phyloP scores from a whole-genome alignment of 805 yeast species.

The Millerozyma acaciae region DNA sequence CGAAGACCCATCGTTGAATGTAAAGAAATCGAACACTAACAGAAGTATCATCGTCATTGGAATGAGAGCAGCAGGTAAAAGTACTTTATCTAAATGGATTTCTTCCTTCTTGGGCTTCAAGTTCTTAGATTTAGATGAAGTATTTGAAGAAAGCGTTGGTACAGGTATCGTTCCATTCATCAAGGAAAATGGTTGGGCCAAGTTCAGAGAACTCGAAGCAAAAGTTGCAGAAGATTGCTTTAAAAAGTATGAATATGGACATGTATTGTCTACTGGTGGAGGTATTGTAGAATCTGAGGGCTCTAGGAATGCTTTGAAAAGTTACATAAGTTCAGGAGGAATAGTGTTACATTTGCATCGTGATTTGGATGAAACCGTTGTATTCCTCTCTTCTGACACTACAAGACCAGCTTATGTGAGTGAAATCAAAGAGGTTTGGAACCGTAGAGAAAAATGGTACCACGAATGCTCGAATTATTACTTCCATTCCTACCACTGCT shows the following conservation, averaged over 20 bases:
- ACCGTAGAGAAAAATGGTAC: slow-evolving; percentile 75
- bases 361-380: slow-evolving; percentile 73
- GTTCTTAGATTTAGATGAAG: slow-evolving; percentile 72
- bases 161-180: slow-evolving; percentile 58
- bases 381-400: slow-evolving; percentile 70
- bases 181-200: slow-evolving; percentile 77
- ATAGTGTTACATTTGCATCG: slow-evolving; percentile 89
- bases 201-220: slow-evolving; percentile 68
- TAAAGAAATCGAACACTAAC: slow-evolving; percentile 32
- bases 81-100: slow-evolving; percentile 79
- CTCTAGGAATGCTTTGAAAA: slow-evolving; percentile 62
- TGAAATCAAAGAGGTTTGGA: slow-evolving; percentile 82
- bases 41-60: slow-evolving; percentile 80
- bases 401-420: slow-evolving; percentile 83
- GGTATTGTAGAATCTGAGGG: slow-evolving; percentile 80
- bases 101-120: slow-evolving; percentile 64
- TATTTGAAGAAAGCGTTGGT: slow-evolving; percentile 54
- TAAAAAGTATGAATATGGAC: slow-evolving; percentile 37
- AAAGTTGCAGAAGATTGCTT: slow-evolving; percentile 51
- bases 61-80: slow-evolving; percentile 97
- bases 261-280: slow-evolving; percentile 92
- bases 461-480: slow-evolving; percentile 72
- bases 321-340: slow-evolving; percentile 56
- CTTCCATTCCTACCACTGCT: slow-evolving; percentile 75
- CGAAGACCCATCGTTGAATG: slow-evolving; percentile 14